Percentiles rank a stretch among this genome's conserved stretches.
Evolutionary conservation across 305 asterid genomes (phyloP).

Genomic region (Caryopteris hybrid): DNA sequence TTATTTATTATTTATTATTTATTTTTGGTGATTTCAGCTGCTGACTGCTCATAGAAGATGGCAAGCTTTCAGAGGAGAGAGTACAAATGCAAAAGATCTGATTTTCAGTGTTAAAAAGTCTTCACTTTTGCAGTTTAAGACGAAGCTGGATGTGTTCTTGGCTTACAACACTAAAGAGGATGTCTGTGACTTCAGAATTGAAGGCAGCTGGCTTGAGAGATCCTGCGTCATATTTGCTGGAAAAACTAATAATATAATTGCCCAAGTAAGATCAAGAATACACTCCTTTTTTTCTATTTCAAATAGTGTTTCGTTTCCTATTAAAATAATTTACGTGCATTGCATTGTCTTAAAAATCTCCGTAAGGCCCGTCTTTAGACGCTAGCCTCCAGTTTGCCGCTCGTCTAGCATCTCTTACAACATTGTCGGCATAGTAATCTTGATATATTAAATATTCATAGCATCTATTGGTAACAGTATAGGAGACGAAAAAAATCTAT

Average conservation of each 20-base stretch:
- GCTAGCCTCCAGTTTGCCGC: too few relatives aligned
- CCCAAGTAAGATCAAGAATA: slow-evolving; percentile 35
- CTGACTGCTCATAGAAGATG: slow-evolving; percentile 53
- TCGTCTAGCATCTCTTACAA: too few relatives aligned
- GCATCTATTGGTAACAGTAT: too few relatives aligned
- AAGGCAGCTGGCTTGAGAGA: slow-evolving; percentile 65
- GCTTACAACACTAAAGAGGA: slow-evolving; percentile 43
- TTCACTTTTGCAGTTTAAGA: slow-evolving; percentile 47
- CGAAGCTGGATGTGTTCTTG: slow-evolving; percentile 56
- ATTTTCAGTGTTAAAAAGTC: slow-evolving; percentile 58
- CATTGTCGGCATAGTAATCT: too few relatives aligned
- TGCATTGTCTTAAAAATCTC: too few relatives aligned
- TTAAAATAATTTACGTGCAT: background rate
- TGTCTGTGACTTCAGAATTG: slow-evolving; percentile 49
- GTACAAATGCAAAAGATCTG: slow-evolving; percentile 37
- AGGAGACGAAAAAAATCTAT: too few relatives aligned
- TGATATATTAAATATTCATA: too few relatives aligned
- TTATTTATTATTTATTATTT: background rate
- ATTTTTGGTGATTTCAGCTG: slow-evolving; percentile 28
- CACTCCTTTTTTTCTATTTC: background rate
- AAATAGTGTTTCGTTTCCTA: background rate
- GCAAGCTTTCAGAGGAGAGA: slow-evolving; percentile 61
- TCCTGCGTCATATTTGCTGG: slow-evolving; percentile 58
- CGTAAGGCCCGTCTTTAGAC: too few relatives aligned
- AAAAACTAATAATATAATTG: slow-evolving; percentile 42